Conservation (phyloP, 2,329 filamentous ascomycete genomes). For the Calonectria multiphialidica region DNA sequence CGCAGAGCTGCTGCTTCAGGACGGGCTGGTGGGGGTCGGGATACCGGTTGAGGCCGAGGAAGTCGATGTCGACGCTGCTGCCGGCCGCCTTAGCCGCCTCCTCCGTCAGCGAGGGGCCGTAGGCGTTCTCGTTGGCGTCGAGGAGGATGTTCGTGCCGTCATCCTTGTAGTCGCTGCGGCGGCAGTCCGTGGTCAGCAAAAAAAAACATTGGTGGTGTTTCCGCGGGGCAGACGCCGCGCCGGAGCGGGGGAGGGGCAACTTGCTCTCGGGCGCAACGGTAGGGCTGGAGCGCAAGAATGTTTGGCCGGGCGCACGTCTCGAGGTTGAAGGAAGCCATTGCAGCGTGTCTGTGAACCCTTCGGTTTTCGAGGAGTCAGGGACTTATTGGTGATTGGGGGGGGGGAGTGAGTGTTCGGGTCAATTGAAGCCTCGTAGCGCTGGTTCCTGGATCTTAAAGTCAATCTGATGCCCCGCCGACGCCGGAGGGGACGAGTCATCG, state of each 20-base stretch:
- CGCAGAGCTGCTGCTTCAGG: constrained; percentile 89
- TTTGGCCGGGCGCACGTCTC: constrained; percentile 81
- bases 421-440: constrained; percentile 15
- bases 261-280: constrained; percentile 86
- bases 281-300: constrained; percentile 81
- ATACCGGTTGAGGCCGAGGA: constrained; percentile 90
- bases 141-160: constrained; percentile 95
- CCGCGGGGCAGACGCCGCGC: constrained; percentile 21
- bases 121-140: constrained; percentile 98
- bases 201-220: not conserved
- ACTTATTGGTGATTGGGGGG: not conserved
- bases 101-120: constrained; percentile 80
- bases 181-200: constrained; percentile 31
- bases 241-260: constrained; percentile 45
- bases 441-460: constrained; percentile 20
- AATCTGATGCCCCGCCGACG: constrained; percentile 35
- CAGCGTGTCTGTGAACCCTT: constrained; percentile 12
- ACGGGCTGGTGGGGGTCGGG: constrained; percentile 94
- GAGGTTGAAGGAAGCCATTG: constrained; percentile 77
- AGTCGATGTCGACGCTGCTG: constrained; percentile 68
- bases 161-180: constrained; percentile 93
- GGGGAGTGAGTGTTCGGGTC: not conserved
- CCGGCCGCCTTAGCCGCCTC: constrained; percentile 51
- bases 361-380: not conserved
- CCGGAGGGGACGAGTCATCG: constrained; percentile 43